These are phyloP conservation scores for Aspergillus sp. DNA, from an alignment of 2,329 filamentous ascomycete genomes.

Conservation along the genomic window DNA sequence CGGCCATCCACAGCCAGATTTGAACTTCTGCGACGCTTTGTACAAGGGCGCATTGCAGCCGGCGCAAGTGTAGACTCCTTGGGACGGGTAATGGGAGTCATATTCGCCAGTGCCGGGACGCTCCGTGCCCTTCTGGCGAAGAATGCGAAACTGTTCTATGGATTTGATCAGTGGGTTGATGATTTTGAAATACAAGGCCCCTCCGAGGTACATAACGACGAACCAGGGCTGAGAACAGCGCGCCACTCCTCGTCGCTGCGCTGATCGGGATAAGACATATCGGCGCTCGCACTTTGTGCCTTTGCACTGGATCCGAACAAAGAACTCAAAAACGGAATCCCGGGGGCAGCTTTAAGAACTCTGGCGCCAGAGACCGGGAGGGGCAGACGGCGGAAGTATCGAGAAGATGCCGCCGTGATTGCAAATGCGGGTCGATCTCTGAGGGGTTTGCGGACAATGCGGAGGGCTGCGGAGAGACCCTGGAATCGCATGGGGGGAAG, in stretches of 20 bases:
- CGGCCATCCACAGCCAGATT: slow-evolving; percentile 94
- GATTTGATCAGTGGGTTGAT: too few species aligned
- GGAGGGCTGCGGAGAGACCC: slow-evolving; percentile 13
- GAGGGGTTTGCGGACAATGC: slow-evolving; percentile 19
- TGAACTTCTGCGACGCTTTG: slow-evolving; percentile 92
- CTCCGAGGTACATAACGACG: slow-evolving; percentile 39
- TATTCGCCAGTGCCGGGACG: slow-evolving; percentile 74
- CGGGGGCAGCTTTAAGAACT: slow-evolving; percentile 64
- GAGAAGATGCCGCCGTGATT: slow-evolving; percentile 9
- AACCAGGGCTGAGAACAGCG: slow-evolving; percentile 72
- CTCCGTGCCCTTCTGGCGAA: slow-evolving; percentile 91
- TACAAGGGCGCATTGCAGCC: slow-evolving; percentile 87
- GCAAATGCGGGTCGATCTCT: slow-evolving; percentile 19
- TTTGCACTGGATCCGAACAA: slow-evolving; percentile 66
- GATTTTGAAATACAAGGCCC: not conserved
- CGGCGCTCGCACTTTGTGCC: slow-evolving; percentile 35
- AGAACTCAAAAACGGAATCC: slow-evolving; percentile 73
- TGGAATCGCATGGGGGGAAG: slow-evolving; percentile 28
- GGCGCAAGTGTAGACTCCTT: slow-evolving; percentile 82
- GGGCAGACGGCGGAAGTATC: slow-evolving; percentile 6
- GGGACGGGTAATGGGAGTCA: slow-evolving; percentile 75
- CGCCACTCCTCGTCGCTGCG: slow-evolving; percentile 84
- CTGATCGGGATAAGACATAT: slow-evolving; percentile 69
- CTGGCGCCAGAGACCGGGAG: slow-evolving; percentile 32
- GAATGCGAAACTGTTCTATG: slow-evolving; percentile 91